Evolutionary conservation across 371 early-diverging fungal genomes (phyloP).

Genomic region (Mucor indicus): DNA sequence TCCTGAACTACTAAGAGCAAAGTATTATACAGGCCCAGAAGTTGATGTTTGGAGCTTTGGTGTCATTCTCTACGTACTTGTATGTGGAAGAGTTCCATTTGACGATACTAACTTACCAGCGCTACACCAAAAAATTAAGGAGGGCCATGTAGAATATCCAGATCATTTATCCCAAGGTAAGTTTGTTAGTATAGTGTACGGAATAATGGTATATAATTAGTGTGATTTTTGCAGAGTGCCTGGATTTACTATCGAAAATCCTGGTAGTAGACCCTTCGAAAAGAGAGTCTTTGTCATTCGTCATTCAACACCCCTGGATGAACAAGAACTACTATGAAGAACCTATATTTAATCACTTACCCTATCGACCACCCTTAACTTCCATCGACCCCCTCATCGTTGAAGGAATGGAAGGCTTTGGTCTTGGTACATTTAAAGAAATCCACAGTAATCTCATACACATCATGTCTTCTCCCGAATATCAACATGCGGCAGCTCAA

Average conservation of each 20-base stretch:
- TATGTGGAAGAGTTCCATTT: conserved; percentile 86
- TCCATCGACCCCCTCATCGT: conserved; percentile 31
- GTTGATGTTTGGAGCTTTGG: conserved; percentile 94
- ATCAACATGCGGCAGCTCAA: conserved; percentile 30
- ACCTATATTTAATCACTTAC: conserved; percentile 34
- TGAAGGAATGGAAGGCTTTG: conserved; percentile 47
- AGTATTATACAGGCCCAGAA: conserved; percentile 81
- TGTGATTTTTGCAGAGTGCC: conserved; percentile 55
- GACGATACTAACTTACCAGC: conserved; percentile 67
- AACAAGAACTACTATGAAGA: conserved; percentile 58
- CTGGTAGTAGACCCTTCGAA: conserved; percentile 58
- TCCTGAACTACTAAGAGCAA: conserved; percentile 86
- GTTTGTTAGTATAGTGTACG: too few relatives aligned
- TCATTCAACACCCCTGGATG: conserved; percentile 77
- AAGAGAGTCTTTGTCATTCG: conserved; percentile 60
- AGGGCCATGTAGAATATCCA: conserved; percentile 45
- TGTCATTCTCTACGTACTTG: conserved; percentile 83
- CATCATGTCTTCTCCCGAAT: conserved; percentile 31
- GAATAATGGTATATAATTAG: too few relatives aligned
- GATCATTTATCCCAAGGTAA: conserved; percentile 46
- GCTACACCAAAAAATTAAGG: conserved; percentile 67
- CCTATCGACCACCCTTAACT: conserved; percentile 28
- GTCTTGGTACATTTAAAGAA: conserved; percentile 30
- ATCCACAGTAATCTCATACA: conserved; percentile 26
- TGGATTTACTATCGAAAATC: conserved; percentile 62